Conservation (phyloP, 306 rosid species). For the Lithocarpus polystachyus region DNA sequence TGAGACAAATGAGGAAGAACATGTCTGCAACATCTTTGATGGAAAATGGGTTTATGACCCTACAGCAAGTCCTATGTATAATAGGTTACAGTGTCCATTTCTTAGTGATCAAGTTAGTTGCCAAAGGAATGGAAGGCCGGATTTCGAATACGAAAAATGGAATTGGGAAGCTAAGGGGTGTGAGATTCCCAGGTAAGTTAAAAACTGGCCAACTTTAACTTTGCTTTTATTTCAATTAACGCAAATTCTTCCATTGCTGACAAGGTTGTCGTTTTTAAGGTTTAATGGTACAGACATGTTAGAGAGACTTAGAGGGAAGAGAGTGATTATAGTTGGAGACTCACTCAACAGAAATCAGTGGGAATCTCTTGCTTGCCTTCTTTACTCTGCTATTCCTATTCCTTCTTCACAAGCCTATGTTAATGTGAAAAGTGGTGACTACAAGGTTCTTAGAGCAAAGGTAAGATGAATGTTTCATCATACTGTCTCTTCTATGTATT, state of each 20-base stretch:
- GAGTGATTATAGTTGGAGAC: conserved; percentile 44
- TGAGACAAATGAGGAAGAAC: too few species aligned
- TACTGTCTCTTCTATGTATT: too few species aligned
- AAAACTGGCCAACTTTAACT: not conserved
- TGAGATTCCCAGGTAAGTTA: conserved; percentile 33
- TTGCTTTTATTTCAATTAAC: not conserved
- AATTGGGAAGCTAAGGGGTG: conserved; percentile 44
- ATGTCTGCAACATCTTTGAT: conserved; percentile 33
- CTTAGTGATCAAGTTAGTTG: conserved; percentile 52
- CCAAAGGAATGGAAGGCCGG: conserved; percentile 43
- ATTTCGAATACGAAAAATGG: conserved; percentile 41
- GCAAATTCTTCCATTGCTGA: not conserved
- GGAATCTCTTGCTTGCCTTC: conserved; percentile 55
- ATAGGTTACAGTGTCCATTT: conserved; percentile 30
- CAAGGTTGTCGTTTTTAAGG: conserved; percentile 7
- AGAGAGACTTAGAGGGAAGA: conserved; percentile 45
- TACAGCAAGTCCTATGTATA: conserved; percentile 25
- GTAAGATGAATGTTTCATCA: not conserved
- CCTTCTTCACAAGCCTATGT: conserved; percentile 28
- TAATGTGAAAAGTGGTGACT: conserved; percentile 19
- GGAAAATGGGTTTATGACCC: conserved; percentile 46
- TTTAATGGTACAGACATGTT: conserved; percentile 32
- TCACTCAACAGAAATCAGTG: conserved; percentile 52
- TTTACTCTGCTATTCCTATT: conserved; percentile 21
- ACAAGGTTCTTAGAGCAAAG: conserved; percentile 36